Evolutionary conservation across 192 early-diverging fungal species (phyloP).

Genomic region (Backusella tarrabulga): DNA sequence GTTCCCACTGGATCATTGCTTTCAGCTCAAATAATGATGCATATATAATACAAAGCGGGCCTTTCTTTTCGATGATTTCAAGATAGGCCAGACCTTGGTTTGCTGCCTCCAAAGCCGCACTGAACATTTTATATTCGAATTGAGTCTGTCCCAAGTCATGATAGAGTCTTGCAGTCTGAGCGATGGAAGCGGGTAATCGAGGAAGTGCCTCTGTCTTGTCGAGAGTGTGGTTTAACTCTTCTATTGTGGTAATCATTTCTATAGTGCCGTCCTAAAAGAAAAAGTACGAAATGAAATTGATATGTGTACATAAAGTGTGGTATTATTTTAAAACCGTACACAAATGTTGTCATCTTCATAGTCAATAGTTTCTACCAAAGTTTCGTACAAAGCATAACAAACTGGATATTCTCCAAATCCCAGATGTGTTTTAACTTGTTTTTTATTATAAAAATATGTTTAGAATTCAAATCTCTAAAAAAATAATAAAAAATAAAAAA

Average conservation of each 20-base stretch:
- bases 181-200: not conserved
- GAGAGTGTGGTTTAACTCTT: not conserved
- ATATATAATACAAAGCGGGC: not conserved
- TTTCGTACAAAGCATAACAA: not conserved
- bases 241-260: not conserved
- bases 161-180: not conserved
- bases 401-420: not conserved
- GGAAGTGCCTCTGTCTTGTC: not conserved
- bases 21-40: not conserved
- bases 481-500: not conserved
- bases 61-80: not conserved
- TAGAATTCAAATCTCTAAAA: not conserved
- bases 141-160: not conserved
- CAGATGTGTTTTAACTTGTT: not conserved
- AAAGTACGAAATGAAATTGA: not conserved
- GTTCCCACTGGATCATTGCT: not conserved
- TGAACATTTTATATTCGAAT: not conserved
- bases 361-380: not conserved
- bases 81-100: not conserved
- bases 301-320: no score
- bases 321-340: not conserved
- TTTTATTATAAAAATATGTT: not conserved
- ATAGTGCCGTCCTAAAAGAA: not conserved
- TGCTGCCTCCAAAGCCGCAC: not conserved
- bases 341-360: not conserved